These are phyloP conservation scores for Rhizophagus prolifer DNA, from an alignment of 192 early-diverging fungal genomes.

Conservation along the genomic window DNA sequence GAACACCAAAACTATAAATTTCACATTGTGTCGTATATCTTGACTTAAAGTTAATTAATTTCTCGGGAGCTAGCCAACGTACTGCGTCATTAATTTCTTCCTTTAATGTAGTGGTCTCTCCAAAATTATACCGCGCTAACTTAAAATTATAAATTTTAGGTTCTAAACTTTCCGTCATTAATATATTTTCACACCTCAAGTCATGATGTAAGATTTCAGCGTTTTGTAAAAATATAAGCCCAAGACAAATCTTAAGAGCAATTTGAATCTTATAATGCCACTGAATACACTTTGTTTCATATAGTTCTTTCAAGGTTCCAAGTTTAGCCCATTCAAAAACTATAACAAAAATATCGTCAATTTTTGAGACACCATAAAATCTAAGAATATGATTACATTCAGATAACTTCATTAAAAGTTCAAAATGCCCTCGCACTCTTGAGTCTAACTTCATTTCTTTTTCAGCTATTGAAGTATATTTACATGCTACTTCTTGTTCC, in stretches of 20 bases:
- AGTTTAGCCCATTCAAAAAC: too few species aligned
- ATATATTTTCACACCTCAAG: slow-evolving; percentile 23
- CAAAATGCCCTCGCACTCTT: background rate
- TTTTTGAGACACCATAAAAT: slow-evolving; percentile 21
- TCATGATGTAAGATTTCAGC: background rate
- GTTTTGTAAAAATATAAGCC: slow-evolving; percentile 18
- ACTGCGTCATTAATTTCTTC: background rate
- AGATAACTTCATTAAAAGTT: slow-evolving; percentile 2
- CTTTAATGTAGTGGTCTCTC: background rate
- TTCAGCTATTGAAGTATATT: background rate
- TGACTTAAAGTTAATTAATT: background rate
- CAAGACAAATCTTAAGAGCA: slow-evolving; percentile 17
- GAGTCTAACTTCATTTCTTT: too few species aligned
- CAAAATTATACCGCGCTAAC: background rate
- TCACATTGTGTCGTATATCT: background rate
- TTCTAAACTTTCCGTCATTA: slow-evolving; percentile 1
- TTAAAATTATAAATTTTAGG: slow-evolving; percentile 26
- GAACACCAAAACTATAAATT: background rate
- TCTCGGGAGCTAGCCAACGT: slow-evolving; percentile 27
- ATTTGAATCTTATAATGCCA: slow-evolving; percentile 16
- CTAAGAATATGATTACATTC: slow-evolving; percentile 13
- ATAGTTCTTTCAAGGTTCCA: too few species aligned
- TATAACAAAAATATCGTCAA: too few species aligned
- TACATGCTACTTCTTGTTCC: too few species aligned
- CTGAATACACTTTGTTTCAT: too few species aligned